Evolutionary conservation across 148 eudicot genomes (phyloP).

Genomic region (Chenopodium formosanum): DNA sequence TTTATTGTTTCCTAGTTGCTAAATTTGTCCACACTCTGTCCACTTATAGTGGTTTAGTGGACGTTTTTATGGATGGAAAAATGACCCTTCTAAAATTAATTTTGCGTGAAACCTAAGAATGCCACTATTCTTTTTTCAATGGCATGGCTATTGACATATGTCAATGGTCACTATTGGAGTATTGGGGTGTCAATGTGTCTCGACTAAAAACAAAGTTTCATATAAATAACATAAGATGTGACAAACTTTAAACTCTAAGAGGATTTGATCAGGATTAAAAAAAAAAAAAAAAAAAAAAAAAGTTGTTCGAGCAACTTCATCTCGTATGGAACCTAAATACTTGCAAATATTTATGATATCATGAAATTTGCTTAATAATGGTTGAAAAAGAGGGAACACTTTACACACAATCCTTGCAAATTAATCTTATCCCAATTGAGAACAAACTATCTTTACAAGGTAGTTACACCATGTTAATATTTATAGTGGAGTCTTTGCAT

Average conservation of each 20-base stretch:
- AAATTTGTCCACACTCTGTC: constrained; percentile 15
- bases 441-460: neutral
- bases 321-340: too few species aligned
- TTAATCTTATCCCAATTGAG: neutral
- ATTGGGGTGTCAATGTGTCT: too few species aligned
- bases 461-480: neutral
- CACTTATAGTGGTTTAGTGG: constrained; percentile 12
- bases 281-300: too few species aligned
- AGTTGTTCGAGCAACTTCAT: too few species aligned
- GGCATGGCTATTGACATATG: neutral
- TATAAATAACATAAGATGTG: too few species aligned
- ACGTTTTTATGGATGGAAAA: neutral
- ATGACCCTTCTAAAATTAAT: neutral
- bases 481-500: neutral
- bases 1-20: neutral
- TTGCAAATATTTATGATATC: too few species aligned
- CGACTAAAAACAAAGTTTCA: too few species aligned
- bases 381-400: too few species aligned
- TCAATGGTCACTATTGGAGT: neutral
- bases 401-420: neutral
- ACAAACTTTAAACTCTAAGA: too few species aligned
- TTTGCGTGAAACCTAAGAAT: neutral
- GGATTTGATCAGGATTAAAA: too few species aligned
- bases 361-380: too few species aligned
- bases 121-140: neutral